A percentile compares a stretch with the other conserved stretches of the same genome.
Evolutionary conservation across 371 early-diverging fungal genomes (phyloP).

Genomic region (Mortierella sp.): DNA sequence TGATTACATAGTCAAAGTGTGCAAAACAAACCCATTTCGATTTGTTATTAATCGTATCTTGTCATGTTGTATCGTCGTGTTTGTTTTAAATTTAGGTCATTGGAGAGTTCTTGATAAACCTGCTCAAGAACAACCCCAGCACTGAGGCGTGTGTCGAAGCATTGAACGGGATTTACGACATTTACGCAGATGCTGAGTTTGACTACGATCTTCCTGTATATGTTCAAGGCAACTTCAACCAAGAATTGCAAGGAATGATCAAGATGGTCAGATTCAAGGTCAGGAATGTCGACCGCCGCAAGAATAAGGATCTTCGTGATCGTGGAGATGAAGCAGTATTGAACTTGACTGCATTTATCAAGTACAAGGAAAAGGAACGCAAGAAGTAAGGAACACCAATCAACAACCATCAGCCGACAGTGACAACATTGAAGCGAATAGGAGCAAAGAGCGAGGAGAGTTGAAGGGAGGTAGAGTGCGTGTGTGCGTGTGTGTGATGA

Average conservation of each 20-base stretch:
- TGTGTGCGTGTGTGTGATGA: too few species aligned
- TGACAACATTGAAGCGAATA: too few species aligned
- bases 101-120: constrained; percentile 71
- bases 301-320: constrained; percentile 75
- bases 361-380: constrained; percentile 82
- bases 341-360: constrained; percentile 87
- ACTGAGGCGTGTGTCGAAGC: constrained; percentile 78
- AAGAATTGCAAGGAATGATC: constrained; percentile 67
- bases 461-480: too few species aligned
- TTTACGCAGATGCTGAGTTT: constrained; percentile 86
- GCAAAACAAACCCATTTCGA: too few species aligned
- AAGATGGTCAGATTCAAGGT: constrained; percentile 64
- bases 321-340: constrained; percentile 85
- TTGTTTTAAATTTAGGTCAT: constrained; percentile 59
- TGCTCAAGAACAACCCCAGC: constrained; percentile 58
- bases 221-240: constrained; percentile 75
- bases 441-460: too few species aligned
- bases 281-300: constrained; percentile 78
- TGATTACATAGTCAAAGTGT: too few species aligned
- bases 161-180: constrained; percentile 88
- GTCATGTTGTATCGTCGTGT: too few species aligned
- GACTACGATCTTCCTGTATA: constrained; percentile 91
- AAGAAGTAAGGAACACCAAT: constrained; percentile 7
- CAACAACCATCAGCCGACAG: neutral
- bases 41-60: too few species aligned